These are phyloP conservation scores for Daphne laureola DNA, from an alignment of 441 rosid genomes.

Conservation along the genomic window DNA sequence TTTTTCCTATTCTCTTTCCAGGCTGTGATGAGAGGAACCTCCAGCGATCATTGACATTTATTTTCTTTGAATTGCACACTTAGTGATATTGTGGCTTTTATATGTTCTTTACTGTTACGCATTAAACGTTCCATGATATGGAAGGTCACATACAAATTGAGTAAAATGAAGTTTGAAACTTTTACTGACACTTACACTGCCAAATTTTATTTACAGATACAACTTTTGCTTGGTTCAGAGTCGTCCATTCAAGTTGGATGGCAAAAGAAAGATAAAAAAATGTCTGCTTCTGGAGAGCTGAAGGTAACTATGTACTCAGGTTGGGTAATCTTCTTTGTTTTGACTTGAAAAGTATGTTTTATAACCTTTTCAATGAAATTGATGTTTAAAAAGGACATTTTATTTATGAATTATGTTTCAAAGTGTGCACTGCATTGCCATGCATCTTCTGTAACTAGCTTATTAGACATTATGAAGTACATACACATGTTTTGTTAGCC, in stretches of 20 bases:
- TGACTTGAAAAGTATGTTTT: neutral
- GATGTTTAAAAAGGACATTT: too few species aligned
- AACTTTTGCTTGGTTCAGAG: slow-evolving; percentile 64
- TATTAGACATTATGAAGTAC: neutral
- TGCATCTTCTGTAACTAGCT: neutral
- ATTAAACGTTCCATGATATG: too few species aligned
- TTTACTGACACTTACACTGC: too few species aligned
- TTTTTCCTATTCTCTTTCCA: too few species aligned
- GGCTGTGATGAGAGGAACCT: too few species aligned
- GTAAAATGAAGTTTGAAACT: too few species aligned
- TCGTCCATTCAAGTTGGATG: slow-evolving; percentile 81
- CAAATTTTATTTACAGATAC: slow-evolving; percentile 40
- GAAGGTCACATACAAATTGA: too few species aligned
- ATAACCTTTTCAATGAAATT: too few species aligned
- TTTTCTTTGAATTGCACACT: too few species aligned
- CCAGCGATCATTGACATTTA: too few species aligned
- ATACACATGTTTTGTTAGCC: neutral
- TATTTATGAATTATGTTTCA: neutral
- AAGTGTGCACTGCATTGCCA: neutral
- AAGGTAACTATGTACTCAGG: slow-evolving; percentile 38
- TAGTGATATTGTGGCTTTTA: too few species aligned
- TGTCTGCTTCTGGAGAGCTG: slow-evolving; percentile 69
- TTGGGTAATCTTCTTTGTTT: neutral
- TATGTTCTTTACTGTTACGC: too few species aligned
- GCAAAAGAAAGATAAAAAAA: slow-evolving; percentile 69